Base-by-base conservation (phyloP, 2,329 filamentous ascomycete species). In the Talaromyces sp. region DNA sequence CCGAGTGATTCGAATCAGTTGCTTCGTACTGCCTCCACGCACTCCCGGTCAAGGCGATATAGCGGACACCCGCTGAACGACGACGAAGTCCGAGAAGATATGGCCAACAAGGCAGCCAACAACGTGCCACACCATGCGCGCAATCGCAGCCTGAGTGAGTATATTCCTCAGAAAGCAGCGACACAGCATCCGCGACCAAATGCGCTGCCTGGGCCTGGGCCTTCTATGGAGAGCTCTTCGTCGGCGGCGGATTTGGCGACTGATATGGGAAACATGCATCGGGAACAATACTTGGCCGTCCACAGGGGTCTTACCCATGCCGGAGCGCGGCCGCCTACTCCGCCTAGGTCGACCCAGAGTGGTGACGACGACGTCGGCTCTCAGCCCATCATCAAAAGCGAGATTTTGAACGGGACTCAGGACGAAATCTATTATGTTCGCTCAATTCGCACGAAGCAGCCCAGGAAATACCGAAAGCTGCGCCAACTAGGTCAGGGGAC, bases 131-230 rank as follows among this genome's bases (percentile, higher is more conserved):
- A 66, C 14, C 89, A 91, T 72, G 79, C 80, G 12, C 84, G 90
- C 61, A 92, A 94, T 72, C 84, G 92, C 67, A 97, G 92, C 74
- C 79, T 94, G 27, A 96, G 92, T 77, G 92, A 97, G 65, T 96
- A 96, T 73, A 82, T 86, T 0, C 91, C 92, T 2, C 89, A 94
- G 58, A 78, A 84, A 5, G 79, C 88, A 64, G 81, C 86, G 50
- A 83, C 89, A 55, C 82, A 88, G 0, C 89, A 86, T 69, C 77
- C 79, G 32, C 85, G 91, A 50, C 87, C 91, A 64, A 83, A 90
- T 59, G 90, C 88, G 0, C 86, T 94, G 17, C 88, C 88, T 6
- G 86, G 86, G 0, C 80, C 86, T 2, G 65, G 81, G 68, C 67
- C 74, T 67, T 56, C 77, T 10, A 54, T 56, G 74, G 64, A 76